Base-by-base conservation (phyloP, 305 asterid species). In the Fraxinus paxiana region DNA sequence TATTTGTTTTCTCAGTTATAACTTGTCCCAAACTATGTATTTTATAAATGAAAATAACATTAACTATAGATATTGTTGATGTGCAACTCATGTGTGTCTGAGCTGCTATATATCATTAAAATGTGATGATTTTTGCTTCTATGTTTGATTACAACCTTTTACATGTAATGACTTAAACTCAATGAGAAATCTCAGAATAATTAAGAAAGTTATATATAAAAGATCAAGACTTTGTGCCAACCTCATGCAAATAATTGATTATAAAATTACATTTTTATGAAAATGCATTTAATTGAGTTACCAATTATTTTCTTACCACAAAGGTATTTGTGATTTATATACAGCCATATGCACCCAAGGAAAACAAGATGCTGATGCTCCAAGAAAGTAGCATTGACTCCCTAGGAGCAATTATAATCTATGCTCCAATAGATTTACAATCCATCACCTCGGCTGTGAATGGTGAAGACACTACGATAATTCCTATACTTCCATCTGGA, bases 401-500 rank as follows among this genome's bases (percentile, higher is more conserved):
- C 6, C 76, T 88, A 0, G 95, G 92, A 80, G 94, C 92, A 22
- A 77, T 51, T 20, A 22, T 93, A 24, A 81, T 93, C 71, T 90
- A 93, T 54, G 87, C 93, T 3, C 90, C 94, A 0, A 82, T 90
- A 46, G 86, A 88, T 22, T 48, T 87, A 54, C 41, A 83, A 28
- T 59, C 85, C 1, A 31, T 93, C 34, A 41, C 79, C 1, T 43
- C 86, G 13, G 87, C 87, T 12, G 81, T 91, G 0, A 82, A 77
- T 20, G 94, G 94, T 1, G 90, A 54, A 10, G 94, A 92, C 79
- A 77, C 79, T 0, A 34, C 41, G 15, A 77, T 41, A 22, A 71
- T 86, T 70, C 85, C 92, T 0, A 84, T 92, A 78, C 92, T 90
- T 0, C 98, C 97, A 9, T 92, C 95, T 0, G 97, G 97, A 6